These are phyloP conservation scores for Aspergillus sp. DNA, from an alignment of 2,329 filamentous ascomycete genomes.

Conservation along the genomic window DNA sequence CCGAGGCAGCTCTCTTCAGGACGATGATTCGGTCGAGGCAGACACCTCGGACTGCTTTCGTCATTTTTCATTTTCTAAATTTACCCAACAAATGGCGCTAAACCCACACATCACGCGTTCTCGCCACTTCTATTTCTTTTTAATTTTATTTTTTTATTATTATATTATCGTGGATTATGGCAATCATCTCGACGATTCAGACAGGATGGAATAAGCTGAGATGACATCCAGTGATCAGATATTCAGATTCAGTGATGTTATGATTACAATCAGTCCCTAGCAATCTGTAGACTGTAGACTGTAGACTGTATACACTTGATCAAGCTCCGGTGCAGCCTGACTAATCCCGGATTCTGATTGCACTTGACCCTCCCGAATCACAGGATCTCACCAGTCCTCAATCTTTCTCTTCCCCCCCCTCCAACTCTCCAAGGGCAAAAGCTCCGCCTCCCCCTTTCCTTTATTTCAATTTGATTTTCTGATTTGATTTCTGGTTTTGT, in stretches of 20 bases:
- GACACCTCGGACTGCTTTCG: not conserved
- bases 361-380: not conserved
- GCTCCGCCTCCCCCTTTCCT: not conserved
- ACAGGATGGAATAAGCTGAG: too few species aligned
- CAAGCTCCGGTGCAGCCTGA: not conserved
- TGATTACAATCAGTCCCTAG: too few species aligned
- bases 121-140: slow-evolving; percentile 5
- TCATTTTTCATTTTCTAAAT: not conserved
- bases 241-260: too few species aligned
- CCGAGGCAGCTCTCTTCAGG: not conserved
- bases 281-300: too few species aligned
- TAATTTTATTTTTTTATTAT: not conserved
- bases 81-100: not conserved
- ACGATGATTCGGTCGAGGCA: not conserved
- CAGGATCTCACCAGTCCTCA: too few species aligned
- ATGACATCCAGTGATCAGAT: too few species aligned
- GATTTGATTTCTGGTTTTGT: too few species aligned
- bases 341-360: not conserved
- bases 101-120: slow-evolving; percentile 5
- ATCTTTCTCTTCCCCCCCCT: not conserved
- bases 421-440: not conserved
- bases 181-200: too few species aligned
- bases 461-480: not conserved
- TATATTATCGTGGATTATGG: not conserved
- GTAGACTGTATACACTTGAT: too few species aligned